These are phyloP conservation scores for Warburgia ugandensis DNA, from an alignment of 164 flowering plant genomes.

Conservation along the genomic window DNA sequence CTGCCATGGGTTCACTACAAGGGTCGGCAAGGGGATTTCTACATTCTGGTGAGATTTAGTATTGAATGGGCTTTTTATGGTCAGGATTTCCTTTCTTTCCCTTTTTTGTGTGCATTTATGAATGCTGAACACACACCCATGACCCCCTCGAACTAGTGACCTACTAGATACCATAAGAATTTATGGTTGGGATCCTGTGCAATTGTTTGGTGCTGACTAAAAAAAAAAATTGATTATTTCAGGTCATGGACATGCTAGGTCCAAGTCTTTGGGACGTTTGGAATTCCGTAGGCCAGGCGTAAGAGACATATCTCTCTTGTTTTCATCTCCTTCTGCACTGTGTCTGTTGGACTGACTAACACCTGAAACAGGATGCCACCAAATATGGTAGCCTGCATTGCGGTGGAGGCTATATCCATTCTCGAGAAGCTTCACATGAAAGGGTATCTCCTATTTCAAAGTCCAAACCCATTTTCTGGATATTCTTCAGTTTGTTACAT, in stretches of 20 bases:
- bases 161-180: no score
- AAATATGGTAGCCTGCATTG: constrained; percentile 84
- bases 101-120: background rate
- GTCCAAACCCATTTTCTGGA: background rate
- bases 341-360: constrained; percentile 7
- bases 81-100: constrained; percentile 1
- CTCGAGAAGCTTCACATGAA: constrained; percentile 82
- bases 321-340: background rate
- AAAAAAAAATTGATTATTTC: constrained; percentile 14
- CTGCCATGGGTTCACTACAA: constrained; percentile 75
- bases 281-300: constrained; percentile 80
- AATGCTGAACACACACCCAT: no score
- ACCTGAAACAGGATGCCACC: constrained; percentile 73
- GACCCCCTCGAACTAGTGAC: no score
- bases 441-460: constrained; percentile 51
- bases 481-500: background rate
- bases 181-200: no score
- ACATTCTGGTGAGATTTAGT: constrained; percentile 58
- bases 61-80: background rate
- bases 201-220: constrained; percentile 10
- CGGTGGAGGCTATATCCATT: constrained; percentile 91
- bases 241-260: constrained; percentile 96
- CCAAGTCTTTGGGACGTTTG: constrained; percentile 96
- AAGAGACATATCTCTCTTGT: constrained; percentile 20
- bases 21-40: constrained; percentile 86